Evolutionary conservation across 495 filamentous ascomycete genomes (phyloP).

Genomic region (Thermothielavioides terrestris): DNA sequence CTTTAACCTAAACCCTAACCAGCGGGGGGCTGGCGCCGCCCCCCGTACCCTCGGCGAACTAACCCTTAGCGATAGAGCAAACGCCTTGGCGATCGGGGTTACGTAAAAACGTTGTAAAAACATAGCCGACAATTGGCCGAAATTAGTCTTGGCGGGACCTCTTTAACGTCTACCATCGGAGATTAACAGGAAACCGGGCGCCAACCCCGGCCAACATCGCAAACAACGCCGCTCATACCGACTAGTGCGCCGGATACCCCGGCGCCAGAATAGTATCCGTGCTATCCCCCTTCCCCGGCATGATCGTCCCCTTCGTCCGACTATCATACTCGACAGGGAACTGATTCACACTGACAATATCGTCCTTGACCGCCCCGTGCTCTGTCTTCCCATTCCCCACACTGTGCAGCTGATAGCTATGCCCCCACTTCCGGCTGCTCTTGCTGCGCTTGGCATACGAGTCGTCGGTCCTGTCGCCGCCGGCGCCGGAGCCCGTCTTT

Average conservation of each 20-base stretch:
- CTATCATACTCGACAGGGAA: background rate
- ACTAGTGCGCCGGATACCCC: background rate
- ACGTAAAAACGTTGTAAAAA: no score
- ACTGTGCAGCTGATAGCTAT: background rate
- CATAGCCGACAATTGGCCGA: no score
- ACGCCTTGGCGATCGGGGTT: no score
- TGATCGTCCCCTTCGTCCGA: background rate
- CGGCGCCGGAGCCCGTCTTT: background rate
- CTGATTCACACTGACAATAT: background rate
- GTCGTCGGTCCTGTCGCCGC: background rate
- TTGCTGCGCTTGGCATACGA: background rate
- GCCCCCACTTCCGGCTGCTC: background rate
- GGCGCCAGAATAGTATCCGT: constrained; percentile 1
- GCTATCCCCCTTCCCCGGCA: background rate
- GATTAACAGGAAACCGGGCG: no score
- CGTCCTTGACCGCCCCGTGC: background rate
- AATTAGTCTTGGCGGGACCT: no score
- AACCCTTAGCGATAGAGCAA: no score
- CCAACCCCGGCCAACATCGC: no score
- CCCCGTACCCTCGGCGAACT: no score
- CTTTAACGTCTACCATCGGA: no score
- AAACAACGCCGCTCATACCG: background rate
- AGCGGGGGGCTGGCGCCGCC: no score
- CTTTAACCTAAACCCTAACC: no score
- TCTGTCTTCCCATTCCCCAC: background rate